Base-by-base conservation (phyloP, 495 filamentous ascomycete species). In the Xylaria nigripes region DNA sequence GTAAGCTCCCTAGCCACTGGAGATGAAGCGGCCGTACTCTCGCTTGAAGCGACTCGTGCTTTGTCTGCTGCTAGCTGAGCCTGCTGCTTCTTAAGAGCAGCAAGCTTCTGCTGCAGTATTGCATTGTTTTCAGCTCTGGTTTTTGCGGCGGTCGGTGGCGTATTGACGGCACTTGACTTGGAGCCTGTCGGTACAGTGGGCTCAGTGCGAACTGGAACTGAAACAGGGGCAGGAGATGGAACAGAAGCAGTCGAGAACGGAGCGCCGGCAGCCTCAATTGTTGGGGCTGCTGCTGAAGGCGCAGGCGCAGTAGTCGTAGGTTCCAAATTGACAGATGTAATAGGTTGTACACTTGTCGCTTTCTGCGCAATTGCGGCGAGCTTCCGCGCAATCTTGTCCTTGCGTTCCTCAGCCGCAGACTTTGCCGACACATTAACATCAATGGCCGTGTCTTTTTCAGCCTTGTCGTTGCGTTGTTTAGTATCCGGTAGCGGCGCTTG, bases 331-430 rank as follows among this genome's bases (percentile, higher is more conserved):
- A 27, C 19, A 34, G 45, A 34, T 27, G 44, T 16, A n/a, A 63
- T 44, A 51, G 66, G 44, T 42, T 66, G 47, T 47, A 59, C 25
- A 38, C 58, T 63, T 69, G 40, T 71, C 13, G 61, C 54, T 54
- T 66, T 65, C 55, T 62, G 61, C 47, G 62, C 70, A 61, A 72
- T 80, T 38, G 74, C 84, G 36, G 87, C 86, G 45, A 87, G 74
- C 62, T 89, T 81, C 41, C 81, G 78, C 16, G 86, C 86, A 60
- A 88, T 87, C 38, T 87, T 78, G 55, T 89, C 86, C 57, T 89
- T 89, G 25, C 87, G 77, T 59, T 88, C 85, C 60, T 89, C 72
- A 1, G 64, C 64, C 9, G 64, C 64, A 7, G 80, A 76, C 57
- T 81, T 82, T 3, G 54, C 56, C 6, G 64, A 59, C 15, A 57